A percentile compares a stretch with the other conserved stretches of the same genome.
phyloP scores from a whole-genome alignment of 2,329 filamentous ascomycete species.

The Neospermospora avenae region DNA sequence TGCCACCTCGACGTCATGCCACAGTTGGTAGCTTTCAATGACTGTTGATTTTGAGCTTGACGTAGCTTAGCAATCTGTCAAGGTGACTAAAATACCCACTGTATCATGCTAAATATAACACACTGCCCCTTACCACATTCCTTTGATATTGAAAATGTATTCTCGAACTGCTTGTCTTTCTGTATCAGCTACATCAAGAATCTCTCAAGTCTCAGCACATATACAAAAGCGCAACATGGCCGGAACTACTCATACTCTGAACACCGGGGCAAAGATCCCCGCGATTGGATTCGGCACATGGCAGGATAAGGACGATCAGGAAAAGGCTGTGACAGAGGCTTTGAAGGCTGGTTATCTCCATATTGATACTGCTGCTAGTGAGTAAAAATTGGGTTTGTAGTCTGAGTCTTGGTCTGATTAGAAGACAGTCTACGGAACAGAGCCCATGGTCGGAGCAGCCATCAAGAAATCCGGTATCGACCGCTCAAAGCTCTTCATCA shows the following conservation, averaged over 20 bases:
- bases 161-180: conserved; percentile 14
- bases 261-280: conserved; percentile 41
- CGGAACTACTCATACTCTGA: conserved; percentile 38
- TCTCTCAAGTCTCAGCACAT: conserved; percentile 22
- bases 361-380: conserved; percentile 45
- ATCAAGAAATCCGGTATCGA: conserved; percentile 40
- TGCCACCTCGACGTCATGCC: not conserved
- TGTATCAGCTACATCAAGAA: conserved; percentile 15
- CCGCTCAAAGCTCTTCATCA: conserved; percentile 45
- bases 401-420: not conserved
- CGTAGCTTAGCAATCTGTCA: not conserved
- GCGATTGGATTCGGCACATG: conserved; percentile 43
- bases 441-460: conserved; percentile 43
- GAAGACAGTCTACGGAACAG: conserved; percentile 40
- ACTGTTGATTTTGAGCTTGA: not conserved
- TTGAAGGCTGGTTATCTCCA: conserved; percentile 38
- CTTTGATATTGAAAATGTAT: conserved; percentile 19
- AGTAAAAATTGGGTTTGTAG: conserved; percentile 7
- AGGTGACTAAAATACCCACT: not conserved
- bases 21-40: not conserved
- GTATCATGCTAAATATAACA: not conserved
- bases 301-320: conserved; percentile 42
- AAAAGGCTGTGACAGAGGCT: conserved; percentile 44
- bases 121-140: not conserved
- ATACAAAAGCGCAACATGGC: conserved; percentile 24